Evolutionary conservation across 352 stramenopile species (phyloP), one percentile per base, ranked within the genome.

Genomic region (Globisporangium emineosum): DNA sequence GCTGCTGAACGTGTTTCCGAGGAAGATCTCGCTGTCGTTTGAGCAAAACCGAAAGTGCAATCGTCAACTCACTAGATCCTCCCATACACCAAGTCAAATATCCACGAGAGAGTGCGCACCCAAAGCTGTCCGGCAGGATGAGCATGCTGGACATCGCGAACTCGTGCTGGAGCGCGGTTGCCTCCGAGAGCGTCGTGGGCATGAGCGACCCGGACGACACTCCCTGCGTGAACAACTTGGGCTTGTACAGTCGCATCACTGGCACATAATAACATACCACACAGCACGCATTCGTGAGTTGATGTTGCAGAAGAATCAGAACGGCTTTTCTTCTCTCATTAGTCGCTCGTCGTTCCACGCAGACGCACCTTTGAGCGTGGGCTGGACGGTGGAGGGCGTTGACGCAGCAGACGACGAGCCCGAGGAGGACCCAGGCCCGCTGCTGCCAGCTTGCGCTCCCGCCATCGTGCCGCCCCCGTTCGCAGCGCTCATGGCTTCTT

Each of bases 161-260:
- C 66, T 95, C 86, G 66, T 94, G 86, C 57, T 89, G 77, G 6
- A 74, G 69, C 7, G 79, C 72, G 6, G 75, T 80, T 1, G 71
- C 51, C 50, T 78, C 68, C 1, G 69, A 53, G 42, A 92, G 70
- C 53, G 81, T 79, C 42, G 78, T 90, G 40, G 85, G 83, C 64
- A 92, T 72, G 56, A 88, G 75, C 30, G 81, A 88, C 0, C 79
- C 81, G 0, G 78, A 79, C 21, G 57, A 75, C 9, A 69, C 70
- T 0, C 79, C 76, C 45, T 90, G 80, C 1, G 77, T 87, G 68
- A 80, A 90, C 30, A 97, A 73, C 69, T 83, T 83, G 25, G 90
- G 90, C 68, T 96, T 96, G 80, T 96, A 97, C 27, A 97, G 69
- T 17, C 90, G 84, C 90, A 97, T 97, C 19, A 97, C 90, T 93